Evolutionary conservation across 331 rosid genomes (phyloP).

Genomic region (Erythrophleum ivorense): DNA sequence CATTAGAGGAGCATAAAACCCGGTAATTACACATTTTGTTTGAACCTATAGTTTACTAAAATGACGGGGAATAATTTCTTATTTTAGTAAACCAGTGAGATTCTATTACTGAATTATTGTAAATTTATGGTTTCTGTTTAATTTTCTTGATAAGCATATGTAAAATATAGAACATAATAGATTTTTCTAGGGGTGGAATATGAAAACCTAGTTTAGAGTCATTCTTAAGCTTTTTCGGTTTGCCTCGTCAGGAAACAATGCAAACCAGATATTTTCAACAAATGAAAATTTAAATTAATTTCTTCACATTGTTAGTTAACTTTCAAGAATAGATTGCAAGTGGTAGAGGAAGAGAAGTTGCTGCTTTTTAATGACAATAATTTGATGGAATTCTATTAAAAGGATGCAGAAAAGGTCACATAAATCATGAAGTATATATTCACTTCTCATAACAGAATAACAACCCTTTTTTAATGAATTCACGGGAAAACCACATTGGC

Average conservation of each 20-base stretch:
- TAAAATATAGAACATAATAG: background rate
- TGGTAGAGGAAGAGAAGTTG: constrained; percentile 25
- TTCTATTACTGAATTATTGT: constrained; percentile 12
- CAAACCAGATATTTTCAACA: constrained; percentile 3
- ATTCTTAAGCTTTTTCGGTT: constrained; percentile 12
- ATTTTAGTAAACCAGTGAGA: background rate
- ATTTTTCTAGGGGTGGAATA: background rate
- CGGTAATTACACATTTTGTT: constrained; percentile 55
- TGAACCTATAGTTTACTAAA: background rate
- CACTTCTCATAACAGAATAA: constrained; percentile 7
- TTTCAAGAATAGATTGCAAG: constrained; percentile 15
- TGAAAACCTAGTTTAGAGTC: background rate
- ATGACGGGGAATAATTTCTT: background rate
- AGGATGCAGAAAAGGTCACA: background rate
- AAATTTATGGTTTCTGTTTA: background rate
- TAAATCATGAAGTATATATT: constrained; percentile 16
- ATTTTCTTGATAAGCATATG: constrained; percentile 17
- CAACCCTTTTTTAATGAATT: background rate
- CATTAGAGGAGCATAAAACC: constrained; percentile 74
- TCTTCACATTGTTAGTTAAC: constrained; percentile 9
- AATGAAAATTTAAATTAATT: background rate
- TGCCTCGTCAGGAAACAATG: constrained; percentile 8
- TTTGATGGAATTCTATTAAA: background rate
- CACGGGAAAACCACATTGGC: background rate
- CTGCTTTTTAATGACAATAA: background rate